Percentiles rank a stretch among this genome's conserved stretches.
These are phyloP conservation scores for Pseudoneurospora amorphoporcata DNA, from an alignment of 495 filamentous ascomycete genomes.

Conservation along the genomic window DNA sequence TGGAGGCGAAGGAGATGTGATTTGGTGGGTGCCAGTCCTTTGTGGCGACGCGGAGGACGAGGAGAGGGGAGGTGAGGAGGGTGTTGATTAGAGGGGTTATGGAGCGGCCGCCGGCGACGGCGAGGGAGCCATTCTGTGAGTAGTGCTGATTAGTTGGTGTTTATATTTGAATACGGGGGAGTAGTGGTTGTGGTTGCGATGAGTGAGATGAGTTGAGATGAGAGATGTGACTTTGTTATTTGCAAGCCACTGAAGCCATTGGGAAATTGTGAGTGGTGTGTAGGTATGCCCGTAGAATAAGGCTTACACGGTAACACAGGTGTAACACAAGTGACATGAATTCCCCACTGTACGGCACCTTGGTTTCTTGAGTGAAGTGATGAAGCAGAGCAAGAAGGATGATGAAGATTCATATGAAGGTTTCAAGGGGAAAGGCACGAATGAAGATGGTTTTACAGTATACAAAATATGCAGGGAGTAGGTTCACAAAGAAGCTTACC, in stretches of 20 bases:
- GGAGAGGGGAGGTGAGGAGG: constrained; percentile 58
- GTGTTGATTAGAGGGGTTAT: constrained; percentile 62
- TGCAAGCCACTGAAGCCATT: background rate
- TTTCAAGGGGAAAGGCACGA: background rate
- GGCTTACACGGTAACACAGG: background rate
- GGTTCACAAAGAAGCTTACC: constrained; percentile 35
- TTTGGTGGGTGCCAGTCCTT: constrained; percentile 78
- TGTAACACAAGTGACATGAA: background rate
- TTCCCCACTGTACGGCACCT: background rate
- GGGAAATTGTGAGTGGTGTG: background rate
- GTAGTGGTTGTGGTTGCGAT: background rate
- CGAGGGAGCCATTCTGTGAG: constrained; percentile 65
- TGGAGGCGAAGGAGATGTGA: constrained; percentile 84
- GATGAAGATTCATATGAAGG: background rate
- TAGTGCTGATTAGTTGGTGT: constrained; percentile 5
- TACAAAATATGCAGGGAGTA: background rate
- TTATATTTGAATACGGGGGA: background rate
- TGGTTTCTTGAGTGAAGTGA: background rate
- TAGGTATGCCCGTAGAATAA: background rate
- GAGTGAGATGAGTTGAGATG: background rate
- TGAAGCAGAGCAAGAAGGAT: background rate
- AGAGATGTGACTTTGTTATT: background rate
- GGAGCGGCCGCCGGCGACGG: constrained; percentile 60
- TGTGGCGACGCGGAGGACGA: constrained; percentile 66
- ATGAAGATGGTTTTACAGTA: background rate